Base-by-base conservation (phyloP, 179 eudicot species). In the Drosera spatulata region DNA sequence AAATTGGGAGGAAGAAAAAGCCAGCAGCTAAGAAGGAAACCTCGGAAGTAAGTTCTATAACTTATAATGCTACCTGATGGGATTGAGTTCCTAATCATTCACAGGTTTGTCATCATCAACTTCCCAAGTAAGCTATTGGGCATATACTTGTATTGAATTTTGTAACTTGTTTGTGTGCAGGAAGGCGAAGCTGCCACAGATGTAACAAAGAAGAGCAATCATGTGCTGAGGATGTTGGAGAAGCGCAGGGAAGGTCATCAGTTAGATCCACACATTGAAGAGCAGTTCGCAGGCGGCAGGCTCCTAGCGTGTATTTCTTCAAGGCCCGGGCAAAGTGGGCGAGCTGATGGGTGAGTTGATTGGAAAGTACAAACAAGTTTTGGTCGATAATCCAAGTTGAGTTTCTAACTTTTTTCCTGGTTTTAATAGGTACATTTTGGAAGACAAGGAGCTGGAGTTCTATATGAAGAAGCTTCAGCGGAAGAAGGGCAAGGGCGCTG, bases 321-420 rank as follows among this genome's bases (percentile, higher is more conserved):
- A 6, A 85, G 87, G 47, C 87, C 91, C 48, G 87, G 87, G 56
- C 87, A 85, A 72, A 82, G 91, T 64, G 91, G 87, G 41, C 85
- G 85, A 64, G 83, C 82, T 65, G 91, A 85, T 66, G 91, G 91
- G 87, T 85, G 69, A 61, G 77, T 4, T 4, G 6, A 43, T 4
- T 4, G 8, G 5, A 4, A 22, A 22, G 45, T 4, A 43, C 45
- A 43, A 7, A 43, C 8, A 4, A 43, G 45, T 43, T 43, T 43
- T 43, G 45, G 33, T 1, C 33, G 33, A 22, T 22, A 22, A 22
- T 22, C 33, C 33, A 1, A 22, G 33, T 22, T 1, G 33, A 22
- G 33, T 22, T 22, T 22, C 33, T 22, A 22, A 22, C 42, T 22
- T 41, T 9, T 39, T 41, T 13, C 6, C 45, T 14, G 59, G 52